phyloP scores from a whole-genome alignment of 805 yeast genomes.

The Saccharomyces cerevisiae region DNA sequence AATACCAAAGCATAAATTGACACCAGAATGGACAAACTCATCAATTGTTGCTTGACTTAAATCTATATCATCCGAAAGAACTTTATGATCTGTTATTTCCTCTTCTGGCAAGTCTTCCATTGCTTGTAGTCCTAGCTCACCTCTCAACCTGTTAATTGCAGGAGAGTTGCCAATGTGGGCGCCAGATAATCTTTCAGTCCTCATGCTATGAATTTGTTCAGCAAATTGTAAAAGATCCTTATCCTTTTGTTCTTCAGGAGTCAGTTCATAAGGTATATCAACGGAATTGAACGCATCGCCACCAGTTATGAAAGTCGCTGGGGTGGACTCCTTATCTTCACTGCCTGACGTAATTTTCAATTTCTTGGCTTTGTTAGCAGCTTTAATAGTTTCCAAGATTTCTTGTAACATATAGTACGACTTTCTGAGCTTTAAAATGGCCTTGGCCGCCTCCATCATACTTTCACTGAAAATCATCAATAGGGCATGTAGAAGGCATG shows the following conservation, averaged over 20 bases:
- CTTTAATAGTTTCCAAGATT: constrained; percentile 46
- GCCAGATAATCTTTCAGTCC: constrained; percentile 59
- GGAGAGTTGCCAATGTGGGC: constrained; percentile 56
- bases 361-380: constrained; percentile 26
- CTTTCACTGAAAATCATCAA: constrained; percentile 83
- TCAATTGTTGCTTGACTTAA: constrained; percentile 52
- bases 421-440: constrained; percentile 72
- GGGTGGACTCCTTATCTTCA: constrained; percentile 9
- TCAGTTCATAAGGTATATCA: constrained; percentile 26
- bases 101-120: constrained; percentile 3
- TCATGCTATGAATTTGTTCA: constrained; percentile 54
- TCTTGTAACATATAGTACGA: constrained; percentile 86
- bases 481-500: constrained; percentile 76
- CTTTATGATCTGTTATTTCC: constrained; percentile 4
- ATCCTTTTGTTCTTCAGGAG: constrained; percentile 40
- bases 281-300: constrained; percentile 36
- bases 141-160: constrained; percentile 38
- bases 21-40: constrained; percentile 87
- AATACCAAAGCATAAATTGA: constrained; percentile 84
- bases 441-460: constrained; percentile 83
- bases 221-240: constrained; percentile 43
- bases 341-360: constrained; percentile 1
- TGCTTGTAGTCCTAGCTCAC: constrained; percentile 35
- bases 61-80: constrained; percentile 18
- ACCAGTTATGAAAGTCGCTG: constrained; percentile 27